Evolutionary conservation across 352 stramenopile genomes (phyloP), one percentile per base, ranked within the genome.

Genomic region (Phytophthora melonis): DNA sequence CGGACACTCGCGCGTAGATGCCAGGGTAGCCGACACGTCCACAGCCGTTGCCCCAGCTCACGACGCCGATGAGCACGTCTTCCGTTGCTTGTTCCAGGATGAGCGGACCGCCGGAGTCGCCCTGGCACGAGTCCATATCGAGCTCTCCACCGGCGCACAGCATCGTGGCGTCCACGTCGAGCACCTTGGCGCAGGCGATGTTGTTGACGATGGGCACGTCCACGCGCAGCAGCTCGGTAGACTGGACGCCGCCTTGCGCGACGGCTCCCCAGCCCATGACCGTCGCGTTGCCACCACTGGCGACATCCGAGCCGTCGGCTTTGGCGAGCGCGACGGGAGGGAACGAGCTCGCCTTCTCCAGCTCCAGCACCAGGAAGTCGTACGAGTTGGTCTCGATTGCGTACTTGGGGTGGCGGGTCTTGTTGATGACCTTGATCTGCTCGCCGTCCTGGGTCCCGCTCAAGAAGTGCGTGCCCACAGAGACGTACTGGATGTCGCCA

Each of bases 1-100:
- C n/a, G 1, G 78, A 82, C 32, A 94, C 73, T 11, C 86, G 77
- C 0, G 81, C 75, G 69, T 92, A 93, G 39, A 94, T 75, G 4
- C 84, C 84, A 0, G 84, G 84, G 19, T 76, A 76, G 0, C 77
- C 75, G 0, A 58, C 60, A 1, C 53, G 52, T 23, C 78, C 86
- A 54, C 87, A 94, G 8, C 83, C 86, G 16, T 80, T 70, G 18
- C 84, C 84, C 80, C 86, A 93, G 68, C 77, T 91, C 36, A 89
- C 79, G 19, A 92, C 70, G 5, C 84, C 87, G 5, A 90, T 58
- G 0, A 92, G 72, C 0, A 83, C 55, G 23, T 89, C 79, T 21
- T 71, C 65, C 5, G 36, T 41, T n/a, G 77, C 53, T 16, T 77
- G 30, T 34, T 78, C 77, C 36, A 82, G 43, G 21, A 82, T 69